These are phyloP conservation scores for Thalassia testudinum DNA, from an alignment of 116 monocot genomes.

Conservation along the genomic window DNA sequence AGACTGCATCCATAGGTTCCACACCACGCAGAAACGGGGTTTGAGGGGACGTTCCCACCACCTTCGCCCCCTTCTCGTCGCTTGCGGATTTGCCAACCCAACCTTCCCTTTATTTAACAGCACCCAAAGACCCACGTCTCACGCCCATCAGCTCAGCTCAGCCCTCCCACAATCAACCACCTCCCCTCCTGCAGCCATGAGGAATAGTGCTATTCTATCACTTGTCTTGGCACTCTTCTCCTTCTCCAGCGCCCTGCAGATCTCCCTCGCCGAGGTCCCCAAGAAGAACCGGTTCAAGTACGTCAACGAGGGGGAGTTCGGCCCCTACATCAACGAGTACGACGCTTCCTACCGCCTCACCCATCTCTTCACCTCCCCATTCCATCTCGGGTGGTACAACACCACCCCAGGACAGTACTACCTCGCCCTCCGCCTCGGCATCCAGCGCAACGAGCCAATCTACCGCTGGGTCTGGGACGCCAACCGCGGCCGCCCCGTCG, in stretches of 20 bases:
- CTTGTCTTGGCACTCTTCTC: slow-evolving; percentile 8
- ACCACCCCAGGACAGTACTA: slow-evolving; percentile 27
- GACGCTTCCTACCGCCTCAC: slow-evolving; percentile 23
- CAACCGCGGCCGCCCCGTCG: slow-evolving; percentile 29
- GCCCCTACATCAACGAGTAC: slow-evolving; percentile 33
- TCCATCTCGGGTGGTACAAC: slow-evolving; percentile 42
- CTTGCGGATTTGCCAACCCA: too few relatives aligned
- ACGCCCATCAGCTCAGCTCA: too few relatives aligned
- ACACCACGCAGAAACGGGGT: too few relatives aligned
- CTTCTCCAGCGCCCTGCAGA: background rate
- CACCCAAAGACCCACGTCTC: too few relatives aligned
- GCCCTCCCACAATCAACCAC: too few relatives aligned
- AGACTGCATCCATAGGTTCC: too few relatives aligned
- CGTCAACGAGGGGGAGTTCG: slow-evolving; percentile 30
- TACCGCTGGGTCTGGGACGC: slow-evolving; percentile 45
- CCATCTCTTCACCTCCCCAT: slow-evolving; percentile 2
- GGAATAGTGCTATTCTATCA: too few relatives aligned
- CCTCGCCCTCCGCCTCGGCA: slow-evolving; percentile 41
- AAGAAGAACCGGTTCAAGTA: slow-evolving; percentile 9
- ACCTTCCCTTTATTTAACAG: too few relatives aligned
- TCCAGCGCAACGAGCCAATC: slow-evolving; percentile 21
- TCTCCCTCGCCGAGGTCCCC: slow-evolving; percentile 11
- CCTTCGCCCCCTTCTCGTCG: too few relatives aligned
- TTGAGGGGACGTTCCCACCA: too few relatives aligned
- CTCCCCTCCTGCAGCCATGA: too few relatives aligned